Evolutionary conservation across 495 filamentous ascomycete species (phyloP).

Genomic region (Geopyxis carbonaria): DNA sequence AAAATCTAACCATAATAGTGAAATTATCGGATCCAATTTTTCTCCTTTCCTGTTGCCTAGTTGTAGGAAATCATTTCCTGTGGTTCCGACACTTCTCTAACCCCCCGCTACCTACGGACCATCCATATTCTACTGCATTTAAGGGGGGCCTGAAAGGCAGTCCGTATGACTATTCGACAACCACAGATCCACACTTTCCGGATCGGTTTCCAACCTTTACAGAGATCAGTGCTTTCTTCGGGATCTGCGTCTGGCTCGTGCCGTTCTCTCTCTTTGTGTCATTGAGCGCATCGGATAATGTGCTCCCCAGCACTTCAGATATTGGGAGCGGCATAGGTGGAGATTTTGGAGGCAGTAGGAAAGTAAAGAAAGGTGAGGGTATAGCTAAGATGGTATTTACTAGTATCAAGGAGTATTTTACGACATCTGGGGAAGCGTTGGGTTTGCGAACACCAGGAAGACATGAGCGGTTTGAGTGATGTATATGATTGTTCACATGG

Average conservation of each 20-base stretch:
- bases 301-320: slow-evolving; percentile 60
- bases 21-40: slow-evolving; percentile 81
- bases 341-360: slow-evolving; percentile 31
- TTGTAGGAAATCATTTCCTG: slow-evolving; percentile 82
- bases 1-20: slow-evolving; percentile 54
- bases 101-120: slow-evolving; percentile 31
- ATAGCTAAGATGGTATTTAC: slow-evolving; percentile 86
- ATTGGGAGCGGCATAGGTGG: slow-evolving; percentile 41
- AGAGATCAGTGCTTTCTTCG: slow-evolving; percentile 91
- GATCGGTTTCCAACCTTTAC: slow-evolving; percentile 66
- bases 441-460: slow-evolving; percentile 36
- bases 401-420: slow-evolving; percentile 49
- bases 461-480: slow-evolving; percentile 20
- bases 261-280: slow-evolving; percentile 92
- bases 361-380: slow-evolving; percentile 49
- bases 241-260: slow-evolving; percentile 88
- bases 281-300: slow-evolving; percentile 81
- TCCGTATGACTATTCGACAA: slow-evolving; percentile 16
- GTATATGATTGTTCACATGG: no score
- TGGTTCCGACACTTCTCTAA: slow-evolving; percentile 90
- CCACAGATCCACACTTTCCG: slow-evolving; percentile 40
- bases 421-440: slow-evolving; percentile 50
- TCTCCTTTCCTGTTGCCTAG: slow-evolving; percentile 65
- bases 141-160: slow-evolving; percentile 16
- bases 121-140: slow-evolving; percentile 22